Base-by-base conservation (phyloP, 257 asterid genomes). In the Leptodermis oblonga region DNA sequence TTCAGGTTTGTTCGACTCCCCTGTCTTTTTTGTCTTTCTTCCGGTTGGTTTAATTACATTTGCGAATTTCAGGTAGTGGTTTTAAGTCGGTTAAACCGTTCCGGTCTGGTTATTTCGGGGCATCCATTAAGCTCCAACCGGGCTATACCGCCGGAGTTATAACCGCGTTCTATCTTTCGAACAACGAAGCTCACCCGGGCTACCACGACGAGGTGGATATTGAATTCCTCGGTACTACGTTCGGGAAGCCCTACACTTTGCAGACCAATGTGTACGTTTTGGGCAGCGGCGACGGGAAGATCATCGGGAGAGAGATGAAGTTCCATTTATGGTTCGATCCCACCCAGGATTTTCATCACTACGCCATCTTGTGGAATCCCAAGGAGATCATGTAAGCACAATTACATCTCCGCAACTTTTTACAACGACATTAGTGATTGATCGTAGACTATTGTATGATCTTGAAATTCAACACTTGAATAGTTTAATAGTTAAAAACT, bases 131-230 rank as follows among this genome's bases (percentile, higher is more conserved):
- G 85, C 95, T 93, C 67, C 99, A 93, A 67, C 70, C 88, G 15
- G 99, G 99, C 52, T 93, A 93, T 30, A 93, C 99, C 10, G 99
- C 99, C 1, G 99, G 99, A 62, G 97, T 90, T n/a, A 93, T 87
- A 43, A 93, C 99, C 0, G 94, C 99, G 78, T 90, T 90, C 72
- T 93, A 93, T 97, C 95, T 92, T 36, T 92, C 98, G 0, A 92
- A 92, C 75, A 83, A 23, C 36, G 95, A 90, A 75, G 98, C 85
- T 22, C 98, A 90, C 71, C 98, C 98, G 11, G 98, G 97, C 39
- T 78, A 63, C 65, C 98, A 92, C 49, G 98, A 92, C 75, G 98
- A 92, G 74, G 97, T 92, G 77, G 98, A 92, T 53, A 90, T 92
- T 0, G 98, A 92, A 62, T 92, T 92, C 73, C 88, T 92, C 2